phyloP scores from a whole-genome alignment of 202 grass and related monocot species.

The Zoysia matrella region DNA sequence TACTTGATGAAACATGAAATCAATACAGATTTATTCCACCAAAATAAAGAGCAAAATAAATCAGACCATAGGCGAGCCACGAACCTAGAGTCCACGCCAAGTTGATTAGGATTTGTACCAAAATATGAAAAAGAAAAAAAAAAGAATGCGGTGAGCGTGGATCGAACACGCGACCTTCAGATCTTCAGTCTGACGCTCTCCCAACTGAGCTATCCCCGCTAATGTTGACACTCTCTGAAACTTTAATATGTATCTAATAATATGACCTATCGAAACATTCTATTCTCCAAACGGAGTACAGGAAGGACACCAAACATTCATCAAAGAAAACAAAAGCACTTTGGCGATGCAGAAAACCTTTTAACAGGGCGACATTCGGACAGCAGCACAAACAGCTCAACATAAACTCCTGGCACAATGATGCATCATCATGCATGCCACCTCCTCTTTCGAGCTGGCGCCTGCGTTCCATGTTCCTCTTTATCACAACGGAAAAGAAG shows the following conservation, averaged over 20 bases:
- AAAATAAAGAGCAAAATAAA: too few species aligned
- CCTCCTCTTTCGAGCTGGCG: slow-evolving; percentile 52
- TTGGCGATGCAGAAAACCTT: slow-evolving; percentile 31
- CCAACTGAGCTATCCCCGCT: slow-evolving; percentile 94
- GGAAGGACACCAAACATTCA: neutral
- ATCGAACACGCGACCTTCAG: slow-evolving; percentile 97
- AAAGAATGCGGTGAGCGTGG: slow-evolving; percentile 67
- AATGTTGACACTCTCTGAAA: neutral
- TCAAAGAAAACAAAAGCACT: slow-evolving; percentile 25
- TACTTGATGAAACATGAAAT: too few species aligned
- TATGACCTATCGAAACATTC: too few species aligned
- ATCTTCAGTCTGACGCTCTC: slow-evolving; percentile 99
- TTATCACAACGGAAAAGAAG: slow-evolving; percentile 38
- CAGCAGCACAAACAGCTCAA: slow-evolving; percentile 22
- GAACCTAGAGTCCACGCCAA: too few species aligned
- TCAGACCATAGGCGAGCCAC: too few species aligned
- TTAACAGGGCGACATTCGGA: slow-evolving; percentile 37
- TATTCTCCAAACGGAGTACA: neutral
- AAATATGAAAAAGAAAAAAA: too few species aligned
- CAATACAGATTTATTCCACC: too few species aligned
- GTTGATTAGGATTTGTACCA: too few species aligned
- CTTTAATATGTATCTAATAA: too few species aligned
- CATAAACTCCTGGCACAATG: slow-evolving; percentile 43
- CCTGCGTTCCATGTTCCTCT: slow-evolving; percentile 29
- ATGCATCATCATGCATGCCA: slow-evolving; percentile 46